A percentile compares a stretch with the other conserved stretches of the same genome.
phyloP scores from a whole-genome alignment of 371 early-diverging fungal species.

The Zychaea mexicana region DNA sequence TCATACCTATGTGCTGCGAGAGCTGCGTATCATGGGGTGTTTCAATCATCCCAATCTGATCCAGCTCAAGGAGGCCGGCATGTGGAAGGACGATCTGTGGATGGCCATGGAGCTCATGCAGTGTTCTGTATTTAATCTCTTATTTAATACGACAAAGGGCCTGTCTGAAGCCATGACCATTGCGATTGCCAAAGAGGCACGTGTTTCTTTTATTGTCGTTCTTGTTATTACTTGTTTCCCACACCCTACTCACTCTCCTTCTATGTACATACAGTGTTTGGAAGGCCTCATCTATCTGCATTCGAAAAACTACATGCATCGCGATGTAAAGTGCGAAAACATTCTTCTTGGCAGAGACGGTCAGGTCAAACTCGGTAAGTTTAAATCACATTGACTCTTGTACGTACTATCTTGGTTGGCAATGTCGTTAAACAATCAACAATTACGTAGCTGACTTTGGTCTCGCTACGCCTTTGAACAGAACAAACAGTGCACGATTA shows the following conservation, averaged over 20 bases:
- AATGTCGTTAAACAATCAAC: background rate
- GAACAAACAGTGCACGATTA: slow-evolving; percentile 30
- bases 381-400: background rate
- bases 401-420: too few species aligned
- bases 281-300: slow-evolving; percentile 50
- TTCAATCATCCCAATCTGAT: slow-evolving; percentile 40
- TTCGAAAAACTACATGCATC: slow-evolving; percentile 51
- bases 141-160: slow-evolving; percentile 41
- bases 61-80: slow-evolving; percentile 38
- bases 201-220: background rate
- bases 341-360: slow-evolving; percentile 43
- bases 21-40: slow-evolving; percentile 52
- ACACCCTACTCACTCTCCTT: background rate
- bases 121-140: slow-evolving; percentile 48
- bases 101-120: slow-evolving; percentile 56
- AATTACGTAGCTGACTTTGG: slow-evolving; percentile 48
- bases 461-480: slow-evolving; percentile 40
- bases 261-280: slow-evolving; percentile 24
- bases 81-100: slow-evolving; percentile 50
- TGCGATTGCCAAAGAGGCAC: slow-evolving; percentile 42
- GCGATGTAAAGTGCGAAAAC: slow-evolving; percentile 57
- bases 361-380: slow-evolving; percentile 47
- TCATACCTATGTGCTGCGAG: slow-evolving; percentile 45
- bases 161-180: slow-evolving; percentile 41
- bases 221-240: too few species aligned